Evolutionary conservation across 2,329 filamentous ascomycete genomes (phyloP).

Genomic region (Cladosporium velox): DNA sequence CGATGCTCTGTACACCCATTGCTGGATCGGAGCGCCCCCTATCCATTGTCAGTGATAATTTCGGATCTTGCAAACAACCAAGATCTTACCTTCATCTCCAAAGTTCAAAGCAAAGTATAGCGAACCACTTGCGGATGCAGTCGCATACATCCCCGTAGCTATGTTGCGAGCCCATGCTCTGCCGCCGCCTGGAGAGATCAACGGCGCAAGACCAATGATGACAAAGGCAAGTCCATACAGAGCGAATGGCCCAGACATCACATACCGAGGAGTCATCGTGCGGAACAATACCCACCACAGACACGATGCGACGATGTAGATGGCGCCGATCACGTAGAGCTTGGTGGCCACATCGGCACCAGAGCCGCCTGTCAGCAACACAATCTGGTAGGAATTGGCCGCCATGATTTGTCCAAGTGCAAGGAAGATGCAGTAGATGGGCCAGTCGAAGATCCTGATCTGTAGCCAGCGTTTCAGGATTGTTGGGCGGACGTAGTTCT

Average conservation of each 20-base stretch:
- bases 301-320: conserved; percentile 59
- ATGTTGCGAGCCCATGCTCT: conserved; percentile 60
- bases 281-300: conserved; percentile 65
- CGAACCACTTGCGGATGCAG: conserved; percentile 62
- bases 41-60: background rate
- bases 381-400: conserved; percentile 66
- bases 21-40: conserved; percentile 57
- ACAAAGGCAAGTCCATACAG: conserved; percentile 64
- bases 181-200: conserved; percentile 41
- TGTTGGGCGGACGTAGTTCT: conserved; percentile 56
- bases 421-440: conserved; percentile 62
- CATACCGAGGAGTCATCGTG: conserved; percentile 48
- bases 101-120: conserved; percentile 67
- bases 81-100: conserved; percentile 40
- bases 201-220: conserved; percentile 61
- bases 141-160: conserved; percentile 61
- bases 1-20: conserved; percentile 65
- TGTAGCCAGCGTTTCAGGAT: conserved; percentile 60
- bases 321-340: conserved; percentile 60
- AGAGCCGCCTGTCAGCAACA: conserved; percentile 61
- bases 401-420: conserved; percentile 64
- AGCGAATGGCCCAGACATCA: conserved; percentile 60
- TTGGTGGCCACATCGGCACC: conserved; percentile 56
- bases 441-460: conserved; percentile 61
- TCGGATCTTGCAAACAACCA: too few species aligned